These are phyloP conservation scores for Macrocybe gigantea DNA, from an alignment of 768 basidiomycete species.

Conservation along the genomic window DNA sequence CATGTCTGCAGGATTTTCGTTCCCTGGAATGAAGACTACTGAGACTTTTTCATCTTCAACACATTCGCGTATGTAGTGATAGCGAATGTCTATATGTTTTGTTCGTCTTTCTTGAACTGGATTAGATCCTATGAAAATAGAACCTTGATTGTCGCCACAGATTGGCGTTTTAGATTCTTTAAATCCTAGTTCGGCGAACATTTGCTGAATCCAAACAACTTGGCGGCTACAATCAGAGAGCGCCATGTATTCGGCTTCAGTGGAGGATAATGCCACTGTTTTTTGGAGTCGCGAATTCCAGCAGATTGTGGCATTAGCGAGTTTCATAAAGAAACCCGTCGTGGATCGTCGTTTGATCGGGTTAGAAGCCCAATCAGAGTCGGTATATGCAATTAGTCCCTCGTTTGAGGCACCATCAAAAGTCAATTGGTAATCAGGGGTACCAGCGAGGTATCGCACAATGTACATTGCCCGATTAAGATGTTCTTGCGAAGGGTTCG, in stretches of 20 bases:
- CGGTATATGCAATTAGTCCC: slow-evolving; percentile 7
- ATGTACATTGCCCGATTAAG: slow-evolving; percentile 13
- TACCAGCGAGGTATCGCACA: slow-evolving; percentile 15
- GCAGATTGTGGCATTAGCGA: slow-evolving; percentile 22
- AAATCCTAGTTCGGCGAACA: slow-evolving; percentile 18
- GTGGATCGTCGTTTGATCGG: slow-evolving; percentile 19
- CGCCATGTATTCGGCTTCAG: slow-evolving; percentile 32
- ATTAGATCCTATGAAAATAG: slow-evolving; percentile 5
- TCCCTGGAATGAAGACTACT: neutral
- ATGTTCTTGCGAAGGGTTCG: slow-evolving; percentile 18
- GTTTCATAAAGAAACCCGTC: slow-evolving; percentile 23
- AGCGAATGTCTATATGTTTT: slow-evolving; percentile 9
- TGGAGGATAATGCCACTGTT: slow-evolving; percentile 26
- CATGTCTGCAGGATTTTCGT: slow-evolving; percentile 7
- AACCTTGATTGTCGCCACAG: slow-evolving; percentile 17
- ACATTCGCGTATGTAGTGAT: slow-evolving; percentile 7
- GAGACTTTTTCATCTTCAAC: slow-evolving; percentile 3
- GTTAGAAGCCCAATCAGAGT: slow-evolving; percentile 16
- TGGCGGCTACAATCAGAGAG: slow-evolving; percentile 17
- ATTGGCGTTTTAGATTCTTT: slow-evolving; percentile 6
- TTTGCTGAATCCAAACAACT: slow-evolving; percentile 18
- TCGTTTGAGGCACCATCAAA: slow-evolving; percentile 2
- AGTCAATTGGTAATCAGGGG: slow-evolving; percentile 4
- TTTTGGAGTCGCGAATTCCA: slow-evolving; percentile 30
- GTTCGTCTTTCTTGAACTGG: slow-evolving; percentile 4